Base-by-base conservation (phyloP, 148 eudicot genomes). In the Limonium bicolor region DNA sequence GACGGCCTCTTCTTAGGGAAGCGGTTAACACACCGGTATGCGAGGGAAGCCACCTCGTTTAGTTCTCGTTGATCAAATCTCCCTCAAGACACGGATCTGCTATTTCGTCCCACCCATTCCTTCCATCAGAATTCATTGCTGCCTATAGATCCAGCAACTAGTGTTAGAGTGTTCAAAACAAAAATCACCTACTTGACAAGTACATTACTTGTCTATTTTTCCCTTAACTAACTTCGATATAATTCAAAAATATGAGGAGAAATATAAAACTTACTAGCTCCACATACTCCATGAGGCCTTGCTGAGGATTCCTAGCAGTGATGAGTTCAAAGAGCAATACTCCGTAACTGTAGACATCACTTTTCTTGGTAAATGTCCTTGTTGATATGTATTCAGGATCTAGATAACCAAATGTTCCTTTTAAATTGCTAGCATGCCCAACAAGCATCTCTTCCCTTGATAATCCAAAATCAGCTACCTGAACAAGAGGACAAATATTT, bases 401-500 rank as follows among this genome's bases (percentile, higher is more conserved):
- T 10, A 90, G 82, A 67, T 90, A 90, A 12, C 99, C 99, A 57
- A 78, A 90, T 33, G 99, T 90, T 63, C 99, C 99, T 36, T 60
- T 75, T 56, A 88, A 42, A 55, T 83, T 75, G 26, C 77, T 65
- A 5, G 63, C 75, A 43, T 77, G 78, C 46, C 68, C 73, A 36
- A 63, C 67, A 38, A 82, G 68, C 67, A 66, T 62, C 54, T 84
- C 97, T 67, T 88, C 97, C 56, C 94, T 75, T 48, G 97, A 88
- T 46, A 88, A 82, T 56, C 99, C 99, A 59, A 90, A 90, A 67
- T 90, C 99, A 44, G 99, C 84, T 22, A 90, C 96, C 96, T 86
- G 56, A 10, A 41, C 46, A 17, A 41, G 22, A 35, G n/a, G n/a
- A n/a, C n/a, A n/a, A n/a, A n/a, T n/a, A n/a, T n/a, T n/a, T n/a